Base-by-base conservation (phyloP, 2,329 filamentous ascomycete genomes). In the Penicillium fuscoglaucum region DNA sequence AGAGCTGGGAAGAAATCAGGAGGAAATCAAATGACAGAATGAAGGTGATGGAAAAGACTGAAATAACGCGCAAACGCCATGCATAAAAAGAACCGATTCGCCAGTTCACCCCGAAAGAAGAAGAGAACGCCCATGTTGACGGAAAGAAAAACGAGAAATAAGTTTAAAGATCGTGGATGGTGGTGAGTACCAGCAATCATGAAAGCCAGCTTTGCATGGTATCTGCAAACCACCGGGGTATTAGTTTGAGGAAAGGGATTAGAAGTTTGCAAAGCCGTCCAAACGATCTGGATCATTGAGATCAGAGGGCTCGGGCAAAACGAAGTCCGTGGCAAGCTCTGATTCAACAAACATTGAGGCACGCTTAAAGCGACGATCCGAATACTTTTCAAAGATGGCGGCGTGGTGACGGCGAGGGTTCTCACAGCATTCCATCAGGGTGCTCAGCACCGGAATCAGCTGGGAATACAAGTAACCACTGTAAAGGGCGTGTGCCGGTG, bases 301-400 rank as follows among this genome's bases (percentile, higher is more conserved):
- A n/a, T 52, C 39, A 19, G 62, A 41, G 21, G 61, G 24, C 19
- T 74, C 70, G 21, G 82, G 79, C 53, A 87, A 74, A 47, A 74
- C 70, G 71, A 87, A 87, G 52, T 83, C 84, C 63, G 83, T 84
- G 58, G 80, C 77, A 62, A 97, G 81, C 73, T 93, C 89, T 19
- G 81, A 82, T 73, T 93, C 87, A 55, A 96, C 93, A 66, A 90
- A 92, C 21, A 85, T 78, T 19, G 95, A 90, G 10, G 91, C 90
- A 55, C 88, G 84, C 82, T 96, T 96, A 81, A 91, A 98, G 53
- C 90, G 87, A 72, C 88, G 90, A 74, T 96, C 90, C 39, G 86
- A 83, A 77, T 97, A 99, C 77, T 99, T 99, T 56, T 96, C 91
- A 71, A 86, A 97, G 43, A 99, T 89, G 8, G 92, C 91, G 29